Percentiles rank a stretch among this genome's conserved stretches.
These are phyloP conservation scores for Carallia pectinifolia DNA, from an alignment of 345 rosid genomes.

Conservation along the genomic window DNA sequence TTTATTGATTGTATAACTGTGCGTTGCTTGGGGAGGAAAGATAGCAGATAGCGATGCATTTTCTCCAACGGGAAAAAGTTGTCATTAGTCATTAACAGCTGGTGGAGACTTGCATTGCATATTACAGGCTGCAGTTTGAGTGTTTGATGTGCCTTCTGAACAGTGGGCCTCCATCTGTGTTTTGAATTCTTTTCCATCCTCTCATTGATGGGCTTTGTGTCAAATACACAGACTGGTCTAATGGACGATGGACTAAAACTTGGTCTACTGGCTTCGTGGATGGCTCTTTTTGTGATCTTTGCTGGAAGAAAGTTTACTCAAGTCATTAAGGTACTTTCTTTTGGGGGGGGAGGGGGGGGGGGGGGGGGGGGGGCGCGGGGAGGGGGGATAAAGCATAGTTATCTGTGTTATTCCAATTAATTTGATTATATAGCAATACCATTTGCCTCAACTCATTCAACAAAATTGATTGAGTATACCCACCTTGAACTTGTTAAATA, in stretches of 20 bases:
- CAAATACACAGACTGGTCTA: conserved; percentile 58
- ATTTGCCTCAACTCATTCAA: background rate
- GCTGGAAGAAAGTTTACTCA: conserved; percentile 94
- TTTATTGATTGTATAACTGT: too few relatives aligned
- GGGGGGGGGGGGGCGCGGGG: too few relatives aligned
- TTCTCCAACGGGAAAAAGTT: too few relatives aligned
- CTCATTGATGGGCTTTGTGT: conserved; percentile 12
- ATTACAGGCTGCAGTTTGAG: too few relatives aligned
- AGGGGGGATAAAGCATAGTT: background rate
- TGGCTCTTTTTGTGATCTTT: conserved; percentile 73
- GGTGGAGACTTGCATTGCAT: too few relatives aligned
- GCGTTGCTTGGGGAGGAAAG: too few relatives aligned
- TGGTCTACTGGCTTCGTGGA: conserved; percentile 74
- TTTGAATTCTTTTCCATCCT: background rate
- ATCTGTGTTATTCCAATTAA: background rate
- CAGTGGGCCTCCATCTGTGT: background rate
- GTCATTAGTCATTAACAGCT: too few relatives aligned
- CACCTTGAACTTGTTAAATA: background rate
- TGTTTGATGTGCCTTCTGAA: too few relatives aligned
- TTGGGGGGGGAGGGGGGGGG: background rate
- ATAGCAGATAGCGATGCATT: too few relatives aligned
- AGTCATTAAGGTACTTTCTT: conserved; percentile 66
- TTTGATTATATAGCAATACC: background rate
- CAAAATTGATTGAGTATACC: background rate
- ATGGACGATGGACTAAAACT: conserved; percentile 74